These are phyloP conservation scores for Ascochyta pisi DNA, from an alignment of 2,329 filamentous ascomycete genomes.

Conservation along the genomic window DNA sequence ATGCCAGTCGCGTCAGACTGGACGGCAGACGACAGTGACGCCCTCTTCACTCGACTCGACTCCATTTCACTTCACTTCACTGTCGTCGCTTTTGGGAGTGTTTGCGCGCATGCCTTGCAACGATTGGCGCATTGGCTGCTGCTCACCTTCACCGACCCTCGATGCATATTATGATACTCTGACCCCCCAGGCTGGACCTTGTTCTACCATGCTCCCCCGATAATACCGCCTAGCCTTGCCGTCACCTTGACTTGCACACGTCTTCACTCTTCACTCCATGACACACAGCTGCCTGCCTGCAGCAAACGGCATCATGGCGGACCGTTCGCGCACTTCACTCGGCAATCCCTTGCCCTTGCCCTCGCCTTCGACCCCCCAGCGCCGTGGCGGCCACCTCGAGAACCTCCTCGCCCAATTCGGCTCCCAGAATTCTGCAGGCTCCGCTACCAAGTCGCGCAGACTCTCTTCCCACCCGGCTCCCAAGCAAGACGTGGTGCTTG, in stretches of 20 bases:
- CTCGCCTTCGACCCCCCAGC: constrained; percentile 35
- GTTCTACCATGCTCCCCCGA: constrained; percentile 6
- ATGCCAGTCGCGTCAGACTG: no score
- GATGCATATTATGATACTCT: not conserved
- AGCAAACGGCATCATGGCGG: constrained; percentile 27
- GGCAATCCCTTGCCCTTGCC: constrained; percentile 30
- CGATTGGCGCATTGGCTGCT: not conserved
- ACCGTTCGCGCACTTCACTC: constrained; percentile 21
- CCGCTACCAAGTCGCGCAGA: constrained; percentile 40
- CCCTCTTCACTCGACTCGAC: no score
- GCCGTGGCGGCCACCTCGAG: constrained; percentile 28
- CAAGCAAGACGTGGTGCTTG: constrained; percentile 1
- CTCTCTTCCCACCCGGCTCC: constrained; percentile 15
- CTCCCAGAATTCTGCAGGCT: constrained; percentile 37
- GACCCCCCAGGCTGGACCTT: not conserved
- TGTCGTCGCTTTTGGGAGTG: not conserved
- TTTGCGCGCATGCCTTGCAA: not conserved
- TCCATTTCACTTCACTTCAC: not conserved
- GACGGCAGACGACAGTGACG: no score
- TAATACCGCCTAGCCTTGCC: not conserved
- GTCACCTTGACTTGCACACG: not conserved
- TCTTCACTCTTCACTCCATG: not conserved
- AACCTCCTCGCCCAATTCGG: constrained; percentile 42
- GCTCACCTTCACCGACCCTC: constrained; percentile 8
- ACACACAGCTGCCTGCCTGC: not conserved